These are phyloP conservation scores for Hymenoscyphus occultus DNA, from an alignment of 2,329 filamentous ascomycete genomes.

Conservation along the genomic window DNA sequence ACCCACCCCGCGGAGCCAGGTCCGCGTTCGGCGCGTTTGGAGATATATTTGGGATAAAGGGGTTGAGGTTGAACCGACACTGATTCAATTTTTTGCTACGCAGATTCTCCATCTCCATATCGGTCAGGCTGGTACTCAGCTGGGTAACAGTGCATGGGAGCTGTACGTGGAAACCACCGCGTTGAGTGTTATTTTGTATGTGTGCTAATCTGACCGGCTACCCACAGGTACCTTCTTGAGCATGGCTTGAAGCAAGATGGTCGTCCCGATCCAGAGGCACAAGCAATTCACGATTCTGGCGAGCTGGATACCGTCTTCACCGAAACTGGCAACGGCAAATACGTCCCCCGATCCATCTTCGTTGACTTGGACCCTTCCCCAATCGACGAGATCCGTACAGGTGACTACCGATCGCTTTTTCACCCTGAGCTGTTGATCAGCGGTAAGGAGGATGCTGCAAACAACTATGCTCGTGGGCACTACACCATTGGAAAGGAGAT, in stretches of 20 bases:
- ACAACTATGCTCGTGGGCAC: conserved; percentile 68
- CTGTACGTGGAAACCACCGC: conserved; percentile 48
- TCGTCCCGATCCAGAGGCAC: conserved; percentile 52
- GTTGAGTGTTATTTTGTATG: background rate
- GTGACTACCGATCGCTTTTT: conserved; percentile 60
- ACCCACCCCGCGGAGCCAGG: conserved; percentile 1
- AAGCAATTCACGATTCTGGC: conserved; percentile 50
- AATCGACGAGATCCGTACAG: conserved; percentile 65
- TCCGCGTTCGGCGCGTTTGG: background rate
- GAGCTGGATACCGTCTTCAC: conserved; percentile 66
- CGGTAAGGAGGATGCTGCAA: conserved; percentile 67
- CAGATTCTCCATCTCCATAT: conserved; percentile 66
- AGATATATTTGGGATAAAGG: conserved; percentile 1
- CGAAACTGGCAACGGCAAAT: conserved; percentile 62
- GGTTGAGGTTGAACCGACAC: conserved; percentile 1
- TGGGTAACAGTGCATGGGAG: conserved; percentile 68
- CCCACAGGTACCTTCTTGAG: conserved; percentile 59
- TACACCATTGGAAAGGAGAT: conserved; percentile 69
- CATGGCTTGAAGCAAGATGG: conserved; percentile 62
- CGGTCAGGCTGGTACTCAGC: conserved; percentile 65
- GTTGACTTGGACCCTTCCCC: conserved; percentile 65
- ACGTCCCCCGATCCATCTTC: conserved; percentile 66
- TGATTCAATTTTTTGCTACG: conserved; percentile 11
- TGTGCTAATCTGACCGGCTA: conserved; percentile 15
- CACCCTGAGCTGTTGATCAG: conserved; percentile 65